Percentiles rank a stretch among this genome's conserved stretches.
These are phyloP conservation scores for Pezicula neosporulosa DNA, from an alignment of 2,329 filamentous ascomycete species.

Conservation along the genomic window DNA sequence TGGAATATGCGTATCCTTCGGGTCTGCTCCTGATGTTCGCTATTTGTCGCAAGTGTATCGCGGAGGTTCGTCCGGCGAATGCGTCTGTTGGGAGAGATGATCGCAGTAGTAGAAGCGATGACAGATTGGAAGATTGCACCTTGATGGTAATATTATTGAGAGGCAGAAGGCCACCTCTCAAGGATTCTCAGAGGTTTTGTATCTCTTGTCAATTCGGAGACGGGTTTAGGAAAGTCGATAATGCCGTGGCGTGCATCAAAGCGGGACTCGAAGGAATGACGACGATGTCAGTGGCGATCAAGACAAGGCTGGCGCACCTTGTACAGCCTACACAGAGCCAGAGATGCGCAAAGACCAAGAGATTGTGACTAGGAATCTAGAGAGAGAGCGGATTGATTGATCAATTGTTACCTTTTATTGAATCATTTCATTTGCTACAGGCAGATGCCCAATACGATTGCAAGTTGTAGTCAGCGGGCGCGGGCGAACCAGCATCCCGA, in stretches of 20 bases:
- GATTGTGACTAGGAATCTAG: too few relatives aligned
- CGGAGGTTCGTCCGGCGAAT: slow-evolving; percentile 22
- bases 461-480: too few relatives aligned
- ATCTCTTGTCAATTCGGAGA: slow-evolving; percentile 5
- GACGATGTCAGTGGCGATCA: too few relatives aligned
- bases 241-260: not conserved
- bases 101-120: slow-evolving; percentile 28
- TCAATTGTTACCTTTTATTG: too few relatives aligned
- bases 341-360: too few relatives aligned
- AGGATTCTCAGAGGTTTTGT: slow-evolving; percentile 5
- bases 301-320: too few relatives aligned
- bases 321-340: too few relatives aligned
- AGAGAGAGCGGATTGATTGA: too few relatives aligned
- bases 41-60: slow-evolving; percentile 20
- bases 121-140: slow-evolving; percentile 29
- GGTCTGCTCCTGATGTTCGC: slow-evolving; percentile 21
- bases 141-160: slow-evolving; percentile 23
- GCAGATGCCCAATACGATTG: too few relatives aligned
- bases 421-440: too few relatives aligned
- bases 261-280: too few relatives aligned
- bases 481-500: too few relatives aligned
- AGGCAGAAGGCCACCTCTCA: slow-evolving; percentile 20
- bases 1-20: slow-evolving; percentile 22
- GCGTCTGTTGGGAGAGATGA: slow-evolving; percentile 18
- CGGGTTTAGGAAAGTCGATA: slow-evolving; percentile 16